phyloP scores from a whole-genome alignment of 1,284 basidiomycete species.

The Ceratobasidium theobromae region DNA sequence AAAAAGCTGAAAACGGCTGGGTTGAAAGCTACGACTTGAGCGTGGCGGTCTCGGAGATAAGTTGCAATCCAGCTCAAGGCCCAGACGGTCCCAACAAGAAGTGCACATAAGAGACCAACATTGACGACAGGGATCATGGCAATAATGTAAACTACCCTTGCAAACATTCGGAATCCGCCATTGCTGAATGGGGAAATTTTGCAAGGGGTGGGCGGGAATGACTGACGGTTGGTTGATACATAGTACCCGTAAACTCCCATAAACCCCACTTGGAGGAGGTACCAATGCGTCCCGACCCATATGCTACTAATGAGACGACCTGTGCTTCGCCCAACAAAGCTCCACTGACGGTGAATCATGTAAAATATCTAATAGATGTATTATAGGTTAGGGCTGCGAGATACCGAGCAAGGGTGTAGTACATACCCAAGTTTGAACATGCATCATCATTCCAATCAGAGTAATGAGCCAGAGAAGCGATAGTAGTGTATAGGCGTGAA shows the following conservation, averaged over 20 bases:
- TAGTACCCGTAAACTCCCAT: conserved; percentile 25
- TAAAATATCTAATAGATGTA: conserved; percentile 13
- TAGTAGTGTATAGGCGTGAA: conserved; percentile 21
- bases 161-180: conserved; percentile 8
- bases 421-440: conserved; percentile 29
- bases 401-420: too few species aligned
- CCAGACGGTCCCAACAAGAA: conserved; percentile 23
- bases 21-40: background rate
- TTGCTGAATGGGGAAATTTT: conserved; percentile 6
- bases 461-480: conserved; percentile 28
- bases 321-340: background rate
- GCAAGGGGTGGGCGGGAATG: conserved; percentile 10
- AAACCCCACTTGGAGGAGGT: conserved; percentile 21
- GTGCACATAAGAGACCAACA: background rate
- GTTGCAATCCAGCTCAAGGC: conserved; percentile 9
- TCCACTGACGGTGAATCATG: conserved; percentile 11
- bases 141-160: conserved; percentile 20
- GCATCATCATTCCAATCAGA: conserved; percentile 17
- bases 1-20: conserved; percentile 19
- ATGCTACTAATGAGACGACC: conserved; percentile 15
- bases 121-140: conserved; percentile 22
- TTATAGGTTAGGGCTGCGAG: background rate
- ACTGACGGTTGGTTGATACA: conserved; percentile 23
- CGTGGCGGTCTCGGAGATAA: background rate
- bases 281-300: conserved; percentile 30